Percentiles rank a stretch among this genome's conserved stretches.
Evolutionary conservation across 192 early-diverging fungal species (phyloP).

Genomic region (Podila epigama): DNA sequence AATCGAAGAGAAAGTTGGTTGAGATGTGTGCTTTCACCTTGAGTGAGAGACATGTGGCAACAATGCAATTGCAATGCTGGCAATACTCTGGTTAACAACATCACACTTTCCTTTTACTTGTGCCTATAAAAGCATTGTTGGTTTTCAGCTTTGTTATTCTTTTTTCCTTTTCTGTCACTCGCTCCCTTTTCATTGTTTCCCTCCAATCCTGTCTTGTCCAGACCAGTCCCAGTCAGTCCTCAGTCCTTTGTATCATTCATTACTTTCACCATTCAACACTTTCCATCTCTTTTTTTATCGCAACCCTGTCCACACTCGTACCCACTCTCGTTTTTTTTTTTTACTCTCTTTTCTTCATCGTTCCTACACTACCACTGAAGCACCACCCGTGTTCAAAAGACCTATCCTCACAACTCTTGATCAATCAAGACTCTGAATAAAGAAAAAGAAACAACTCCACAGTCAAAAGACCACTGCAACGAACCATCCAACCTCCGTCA

Average conservation of each 20-base stretch:
- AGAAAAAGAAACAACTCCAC: too few species aligned
- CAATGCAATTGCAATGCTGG: neutral
- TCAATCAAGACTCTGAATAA: too few species aligned
- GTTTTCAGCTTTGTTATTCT: neutral
- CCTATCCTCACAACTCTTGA: too few species aligned
- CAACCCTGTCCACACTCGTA: neutral
- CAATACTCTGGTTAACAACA: too few species aligned
- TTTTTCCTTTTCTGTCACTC: neutral
- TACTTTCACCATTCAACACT: neutral
- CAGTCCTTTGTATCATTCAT: neutral
- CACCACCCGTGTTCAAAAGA: too few species aligned
- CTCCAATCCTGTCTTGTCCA: neutral
- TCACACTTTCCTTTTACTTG: too few species aligned
- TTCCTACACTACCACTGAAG: neutral
- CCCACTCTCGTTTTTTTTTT: constrained; percentile 5
- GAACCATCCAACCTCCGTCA: neutral
- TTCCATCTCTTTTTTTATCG: too few species aligned
- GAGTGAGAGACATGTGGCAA: neutral
- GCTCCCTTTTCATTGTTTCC: neutral
- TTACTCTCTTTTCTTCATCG: neutral
- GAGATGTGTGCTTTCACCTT: neutral
- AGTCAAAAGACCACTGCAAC: too few species aligned
- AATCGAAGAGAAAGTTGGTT: neutral
- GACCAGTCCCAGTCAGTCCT: neutral
- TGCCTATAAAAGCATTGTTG: neutral